phyloP scores from a whole-genome alignment of 805 yeast genomes.

The Cyberlindnera americana region DNA sequence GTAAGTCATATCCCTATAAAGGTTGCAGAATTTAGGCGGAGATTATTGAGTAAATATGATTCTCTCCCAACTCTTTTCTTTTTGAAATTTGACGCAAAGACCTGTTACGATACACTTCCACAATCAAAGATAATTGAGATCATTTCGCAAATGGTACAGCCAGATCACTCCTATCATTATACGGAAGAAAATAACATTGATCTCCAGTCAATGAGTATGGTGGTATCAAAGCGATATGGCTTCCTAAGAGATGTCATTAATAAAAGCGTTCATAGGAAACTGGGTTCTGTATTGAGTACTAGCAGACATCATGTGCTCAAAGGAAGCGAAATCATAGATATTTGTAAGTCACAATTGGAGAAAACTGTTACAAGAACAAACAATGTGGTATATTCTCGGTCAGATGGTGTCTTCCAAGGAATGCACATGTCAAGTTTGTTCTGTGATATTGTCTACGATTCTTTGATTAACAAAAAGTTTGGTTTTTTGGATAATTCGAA shows the following conservation, averaged over 20 bases:
- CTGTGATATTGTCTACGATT: conserved; percentile 71
- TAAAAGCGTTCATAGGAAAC: neutral
- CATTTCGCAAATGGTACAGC: conserved; percentile 31
- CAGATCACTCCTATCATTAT: conserved; percentile 14
- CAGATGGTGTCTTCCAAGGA: conserved; percentile 81
- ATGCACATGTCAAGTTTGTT: conserved; percentile 69
- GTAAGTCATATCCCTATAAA: conserved; percentile 41
- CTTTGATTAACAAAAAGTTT: conserved; percentile 40
- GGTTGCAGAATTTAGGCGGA: conserved; percentile 36
- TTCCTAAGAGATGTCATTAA: neutral
- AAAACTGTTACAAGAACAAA: conserved; percentile 43
- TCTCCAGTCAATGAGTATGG: neutral
- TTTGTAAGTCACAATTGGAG: conserved; percentile 51
- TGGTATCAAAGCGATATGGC: neutral
- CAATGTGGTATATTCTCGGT: conserved; percentile 41
- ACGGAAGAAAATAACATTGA: conserved; percentile 2
- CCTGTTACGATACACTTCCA: conserved; percentile 75
- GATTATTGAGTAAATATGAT: conserved; percentile 17
- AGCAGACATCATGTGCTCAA: conserved; percentile 28
- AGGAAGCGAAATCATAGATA: conserved; percentile 41
- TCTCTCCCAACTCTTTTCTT: conserved; percentile 41
- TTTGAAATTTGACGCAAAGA: conserved; percentile 70
- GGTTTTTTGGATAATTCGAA: conserved; percentile 23
- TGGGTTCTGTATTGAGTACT: neutral
- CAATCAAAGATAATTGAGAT: conserved; percentile 37